Base-by-base conservation (phyloP, 164 flowering plant species). In the Amborella trichopoda region DNA sequence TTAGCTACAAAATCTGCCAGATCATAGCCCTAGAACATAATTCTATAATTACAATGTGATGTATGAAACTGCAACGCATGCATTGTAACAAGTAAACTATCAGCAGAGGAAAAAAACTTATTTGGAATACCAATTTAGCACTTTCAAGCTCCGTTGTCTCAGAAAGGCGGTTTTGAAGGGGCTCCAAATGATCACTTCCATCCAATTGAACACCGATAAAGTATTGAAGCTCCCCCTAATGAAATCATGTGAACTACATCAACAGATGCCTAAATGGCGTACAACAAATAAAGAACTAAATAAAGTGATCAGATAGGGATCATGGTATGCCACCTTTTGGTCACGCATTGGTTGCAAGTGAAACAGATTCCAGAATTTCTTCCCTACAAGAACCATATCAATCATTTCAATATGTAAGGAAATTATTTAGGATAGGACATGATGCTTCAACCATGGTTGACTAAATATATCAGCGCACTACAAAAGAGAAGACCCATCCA, bases 301-400 rank as follows among this genome's bases (percentile, higher is more conserved):
- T 30, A 26, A 49, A 47, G 48, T 38, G 3, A 38, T 38, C 16
- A 38, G 41, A 22, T 16, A 9, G 41, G 11, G 16, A 10, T n/a
- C 32, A 12, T 46, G 1, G 26, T 14, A 36, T 3, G 32, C 18
- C 43, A 89, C 97, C 97, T 78, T 83, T 37, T 91, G 94, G 53
- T 91, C 98, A 49, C 85, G 91, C 98, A 86, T 86, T 20, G 98
- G 95, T 60, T 91, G 98, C 79, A 86, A 72, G 65, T 91, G 98
- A 52, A 91, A 91, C 52, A 86, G 67, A 55, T 91, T 91, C 98
- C 98, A 91, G 64, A 91, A 91, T 53, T 86, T 91, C 56, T 86
- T 91, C 53, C 96, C 98, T 91, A 77, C 53, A 69, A 38, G 41
- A 38, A 16, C 8, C 17, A 38, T 8, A 30, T 8, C 14, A 14